These are phyloP conservation scores for Fusarium mexicanum DNA, from an alignment of 2,329 filamentous ascomycete genomes.

Conservation along the genomic window DNA sequence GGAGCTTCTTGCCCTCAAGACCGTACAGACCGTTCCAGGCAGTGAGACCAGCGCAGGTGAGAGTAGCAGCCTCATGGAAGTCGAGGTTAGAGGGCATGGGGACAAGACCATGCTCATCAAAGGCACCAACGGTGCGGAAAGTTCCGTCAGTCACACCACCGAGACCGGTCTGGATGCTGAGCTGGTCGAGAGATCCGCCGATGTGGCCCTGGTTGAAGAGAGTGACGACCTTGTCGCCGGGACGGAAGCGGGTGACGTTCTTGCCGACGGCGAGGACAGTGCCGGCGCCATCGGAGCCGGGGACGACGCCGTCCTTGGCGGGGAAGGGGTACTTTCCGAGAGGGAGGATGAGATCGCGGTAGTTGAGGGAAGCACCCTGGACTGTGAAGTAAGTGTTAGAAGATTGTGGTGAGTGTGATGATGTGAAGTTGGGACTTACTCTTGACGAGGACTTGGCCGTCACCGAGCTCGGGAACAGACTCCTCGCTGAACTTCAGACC, in stretches of 20 bases:
- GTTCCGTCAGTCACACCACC: conserved; percentile 75
- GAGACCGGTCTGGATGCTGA: conserved; percentile 62
- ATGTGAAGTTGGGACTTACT: conserved; percentile 35
- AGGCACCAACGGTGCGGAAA: conserved; percentile 73
- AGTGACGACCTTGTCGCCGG: conserved; percentile 65
- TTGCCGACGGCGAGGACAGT: conserved; percentile 62
- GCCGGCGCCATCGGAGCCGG: conserved; percentile 64
- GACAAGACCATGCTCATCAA: conserved; percentile 75
- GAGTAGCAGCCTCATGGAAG: conserved; percentile 63
- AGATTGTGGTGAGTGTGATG: background rate
- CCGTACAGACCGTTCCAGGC: conserved; percentile 75
- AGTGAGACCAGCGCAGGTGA: conserved; percentile 70
- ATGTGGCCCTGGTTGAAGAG: conserved; percentile 69
- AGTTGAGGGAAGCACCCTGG: conserved; percentile 63
- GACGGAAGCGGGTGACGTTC: conserved; percentile 58
- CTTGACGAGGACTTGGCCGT: conserved; percentile 78
- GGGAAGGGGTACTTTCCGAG: conserved; percentile 59
- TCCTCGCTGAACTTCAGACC: conserved; percentile 65
- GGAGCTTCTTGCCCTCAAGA: conserved; percentile 55
- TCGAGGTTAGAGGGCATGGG: conserved; percentile 65
- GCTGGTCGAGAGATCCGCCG: conserved; percentile 52
- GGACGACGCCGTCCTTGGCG: conserved; percentile 55
- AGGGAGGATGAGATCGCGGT: conserved; percentile 63
- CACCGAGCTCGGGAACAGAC: conserved; percentile 69
- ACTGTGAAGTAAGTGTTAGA: conserved; percentile 47